phyloP scores from a whole-genome alignment of 768 basidiomycete species.

The Termitomyces bulborhizus region DNA sequence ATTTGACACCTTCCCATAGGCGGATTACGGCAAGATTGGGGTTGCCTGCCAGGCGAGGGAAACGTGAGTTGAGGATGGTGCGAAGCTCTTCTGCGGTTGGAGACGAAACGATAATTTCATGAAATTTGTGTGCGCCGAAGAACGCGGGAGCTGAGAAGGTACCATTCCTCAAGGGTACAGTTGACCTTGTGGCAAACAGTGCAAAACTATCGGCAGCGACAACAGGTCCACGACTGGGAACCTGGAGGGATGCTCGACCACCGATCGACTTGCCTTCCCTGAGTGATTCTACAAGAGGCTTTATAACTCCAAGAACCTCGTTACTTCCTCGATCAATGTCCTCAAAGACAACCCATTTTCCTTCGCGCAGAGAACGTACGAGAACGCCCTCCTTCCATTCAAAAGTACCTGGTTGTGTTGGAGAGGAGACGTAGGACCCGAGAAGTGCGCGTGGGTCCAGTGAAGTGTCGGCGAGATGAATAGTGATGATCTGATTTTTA shows the following conservation, averaged over 20 bases:
- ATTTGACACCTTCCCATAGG: constrained; percentile 62
- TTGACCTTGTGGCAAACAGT: constrained; percentile 84
- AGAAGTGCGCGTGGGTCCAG: constrained; percentile 90
- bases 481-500: constrained; percentile 68
- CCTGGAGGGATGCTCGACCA: constrained; percentile 55
- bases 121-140: constrained; percentile 81
- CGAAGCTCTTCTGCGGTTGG: constrained; percentile 65
- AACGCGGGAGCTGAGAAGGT: constrained; percentile 59
- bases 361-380: constrained; percentile 82
- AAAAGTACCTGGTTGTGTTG: constrained; percentile 77
- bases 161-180: constrained; percentile 38
- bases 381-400: constrained; percentile 96
- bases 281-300: constrained; percentile 76
- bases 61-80: constrained; percentile 62
- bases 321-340: constrained; percentile 87
- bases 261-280: constrained; percentile 71
- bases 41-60: constrained; percentile 49
- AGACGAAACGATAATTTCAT: constrained; percentile 56
- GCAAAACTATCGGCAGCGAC: constrained; percentile 76
- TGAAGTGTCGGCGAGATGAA: constrained; percentile 93
- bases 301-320: constrained; percentile 84
- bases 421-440: constrained; percentile 89
- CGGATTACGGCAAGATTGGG: constrained; percentile 47
- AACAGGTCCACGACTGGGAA: constrained; percentile 71
- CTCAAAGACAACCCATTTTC: constrained; percentile 89